Evolutionary conservation across 1,284 basidiomycete species (phyloP).

Genomic region (Meira nashicola): DNA sequence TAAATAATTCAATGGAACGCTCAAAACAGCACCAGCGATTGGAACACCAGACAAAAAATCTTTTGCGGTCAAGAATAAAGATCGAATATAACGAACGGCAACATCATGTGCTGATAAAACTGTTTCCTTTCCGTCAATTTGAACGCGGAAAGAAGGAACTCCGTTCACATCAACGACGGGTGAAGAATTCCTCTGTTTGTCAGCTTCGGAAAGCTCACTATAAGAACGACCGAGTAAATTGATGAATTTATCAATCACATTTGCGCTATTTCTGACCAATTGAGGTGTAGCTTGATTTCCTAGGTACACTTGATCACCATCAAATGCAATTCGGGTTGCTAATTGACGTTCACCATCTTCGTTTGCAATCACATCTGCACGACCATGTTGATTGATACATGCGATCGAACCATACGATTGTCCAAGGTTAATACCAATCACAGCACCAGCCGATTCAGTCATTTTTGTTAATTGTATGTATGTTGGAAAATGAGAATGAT

Average conservation of each 20-base stretch:
- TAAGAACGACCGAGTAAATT: conserved; percentile 72
- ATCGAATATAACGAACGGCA: conserved; percentile 76
- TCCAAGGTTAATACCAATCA: conserved; percentile 92
- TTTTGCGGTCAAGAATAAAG: conserved; percentile 78
- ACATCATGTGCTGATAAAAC: conserved; percentile 78
- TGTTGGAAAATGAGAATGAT: no score
- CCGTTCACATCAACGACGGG: conserved; percentile 69
- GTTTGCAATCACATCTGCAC: conserved; percentile 71
- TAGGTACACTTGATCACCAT: conserved; percentile 67
- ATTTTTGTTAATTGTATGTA: conserved; percentile 13
- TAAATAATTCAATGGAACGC: conserved; percentile 72
- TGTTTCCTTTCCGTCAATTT: conserved; percentile 66
- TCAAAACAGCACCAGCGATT: conserved; percentile 76
- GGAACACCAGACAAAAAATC: conserved; percentile 81
- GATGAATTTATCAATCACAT: conserved; percentile 89
- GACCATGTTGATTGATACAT: conserved; percentile 74
- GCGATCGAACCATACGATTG: conserved; percentile 93
- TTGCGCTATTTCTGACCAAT: conserved; percentile 87
- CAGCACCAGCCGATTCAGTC: conserved; percentile 50
- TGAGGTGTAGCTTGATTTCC: conserved; percentile 93
- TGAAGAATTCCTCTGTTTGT: conserved; percentile 71
- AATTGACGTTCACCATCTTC: conserved; percentile 98
- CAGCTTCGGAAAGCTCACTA: conserved; percentile 65
- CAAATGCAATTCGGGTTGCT: conserved; percentile 86
- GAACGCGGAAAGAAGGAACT: conserved; percentile 64